Conservation (phyloP, 352 stramenopile genomes). For the Globisporangium paddicum region DNA sequence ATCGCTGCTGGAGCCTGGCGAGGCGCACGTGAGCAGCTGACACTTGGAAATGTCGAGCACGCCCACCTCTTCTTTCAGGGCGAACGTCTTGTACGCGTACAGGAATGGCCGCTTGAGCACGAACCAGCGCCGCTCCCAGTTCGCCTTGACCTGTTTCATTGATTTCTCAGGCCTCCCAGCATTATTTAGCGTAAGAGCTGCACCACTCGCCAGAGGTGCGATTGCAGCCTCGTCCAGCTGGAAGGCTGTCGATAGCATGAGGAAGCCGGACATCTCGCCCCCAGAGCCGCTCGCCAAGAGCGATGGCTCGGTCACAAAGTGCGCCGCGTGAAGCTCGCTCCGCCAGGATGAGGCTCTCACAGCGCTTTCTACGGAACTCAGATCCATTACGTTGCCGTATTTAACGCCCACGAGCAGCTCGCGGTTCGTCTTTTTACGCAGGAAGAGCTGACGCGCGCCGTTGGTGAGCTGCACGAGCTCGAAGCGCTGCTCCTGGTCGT, state of each 20-base stretch:
- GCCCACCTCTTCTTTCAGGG: slow-evolving; percentile 54
- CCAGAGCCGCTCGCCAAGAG: slow-evolving; percentile 25
- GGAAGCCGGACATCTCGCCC: slow-evolving; percentile 67
- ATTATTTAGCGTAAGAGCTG: background rate
- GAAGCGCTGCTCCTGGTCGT: slow-evolving; percentile 33
- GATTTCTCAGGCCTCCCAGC: background rate
- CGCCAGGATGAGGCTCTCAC: background rate
- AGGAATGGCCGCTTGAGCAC: slow-evolving; percentile 77
- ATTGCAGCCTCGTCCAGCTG: slow-evolving; percentile 46
- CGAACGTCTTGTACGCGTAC: slow-evolving; percentile 70
- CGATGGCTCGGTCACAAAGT: slow-evolving; percentile 61
- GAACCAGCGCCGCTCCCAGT: slow-evolving; percentile 76
- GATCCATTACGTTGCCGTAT: slow-evolving; percentile 29
- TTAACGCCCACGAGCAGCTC: slow-evolving; percentile 43
- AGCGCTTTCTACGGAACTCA: slow-evolving; percentile 4
- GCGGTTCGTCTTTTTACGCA: slow-evolving; percentile 41
- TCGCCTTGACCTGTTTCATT: slow-evolving; percentile 2
- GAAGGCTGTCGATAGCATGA: slow-evolving; percentile 58
- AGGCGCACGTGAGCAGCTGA: slow-evolving; percentile 42
- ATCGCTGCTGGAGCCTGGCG: background rate
- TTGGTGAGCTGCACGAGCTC: slow-evolving; percentile 33
- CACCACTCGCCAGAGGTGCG: slow-evolving; percentile 1
- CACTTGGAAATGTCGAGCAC: slow-evolving; percentile 70
- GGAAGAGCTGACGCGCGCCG: slow-evolving; percentile 20
- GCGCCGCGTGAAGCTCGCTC: slow-evolving; percentile 9